Base-by-base conservation (phyloP, 2,329 filamentous ascomycete species). In the Triangularia setosa region DNA sequence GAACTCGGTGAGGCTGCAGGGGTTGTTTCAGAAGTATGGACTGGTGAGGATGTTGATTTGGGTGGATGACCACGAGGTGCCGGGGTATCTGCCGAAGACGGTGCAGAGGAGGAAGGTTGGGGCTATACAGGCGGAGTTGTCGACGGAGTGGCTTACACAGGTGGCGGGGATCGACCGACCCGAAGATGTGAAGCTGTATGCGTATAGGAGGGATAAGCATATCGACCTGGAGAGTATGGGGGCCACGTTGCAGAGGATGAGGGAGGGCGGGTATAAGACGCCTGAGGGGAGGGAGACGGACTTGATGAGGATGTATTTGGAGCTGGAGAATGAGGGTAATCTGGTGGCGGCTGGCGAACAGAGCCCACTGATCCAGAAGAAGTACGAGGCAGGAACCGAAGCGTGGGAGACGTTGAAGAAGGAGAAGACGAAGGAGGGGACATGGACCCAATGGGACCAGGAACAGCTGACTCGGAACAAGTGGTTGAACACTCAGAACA, bases 31-130 rank as follows among this genome's bases (percentile, higher is more conserved):
- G 70, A 80, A 81, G 27, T 93, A 92, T 73, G 94, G 94, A 2
- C 83, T 88, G 18, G 88, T 96, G 2, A 87, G 93, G 58, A 89
- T 94, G 80, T 81, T 98, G 0, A 73, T 93, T 44, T 93, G 93
- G 88, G 72, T 88, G 3, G 82, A 84, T 1, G 80, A 88, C 53
- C 79, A 84, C 0, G 89, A 92, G 63, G 86, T 86, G 68, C 71
- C 76, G 6, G 67, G 75, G 1, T 69, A 91, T 0, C 64, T 97
- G 7, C 90, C 93, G 0, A 84, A 84, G 60, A 77, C 79, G 1
- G 72, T 90, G 2, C 75, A 79, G 33, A 75, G 79, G 1, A 84
- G 89, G n/a, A 81, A 77, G 52, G 87, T 87, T 55, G 74, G 81
- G 23, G 80, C 84, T 4, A 73, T 90, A 4, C 80, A 89, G 60